Conservation (phyloP, 495 filamentous ascomycete genomes). For the Aspergillus saccharolyticus region DNA sequence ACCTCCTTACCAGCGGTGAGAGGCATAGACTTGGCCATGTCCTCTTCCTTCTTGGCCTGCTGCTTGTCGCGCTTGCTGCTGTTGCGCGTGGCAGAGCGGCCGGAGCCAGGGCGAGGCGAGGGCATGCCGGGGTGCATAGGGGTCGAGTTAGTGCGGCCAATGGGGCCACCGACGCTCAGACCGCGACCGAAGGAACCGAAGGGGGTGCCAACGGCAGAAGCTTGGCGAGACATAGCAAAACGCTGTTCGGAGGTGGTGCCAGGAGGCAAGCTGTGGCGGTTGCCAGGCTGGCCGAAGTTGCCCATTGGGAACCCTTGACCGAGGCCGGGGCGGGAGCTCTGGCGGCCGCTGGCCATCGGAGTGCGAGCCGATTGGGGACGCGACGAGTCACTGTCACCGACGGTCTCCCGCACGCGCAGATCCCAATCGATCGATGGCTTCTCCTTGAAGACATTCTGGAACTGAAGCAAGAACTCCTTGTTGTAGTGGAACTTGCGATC, state of each 20-base stretch:
- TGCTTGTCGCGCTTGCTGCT: slow-evolving; percentile 62
- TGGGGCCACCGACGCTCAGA: slow-evolving; percentile 53
- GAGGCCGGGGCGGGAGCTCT: slow-evolving; percentile 42
- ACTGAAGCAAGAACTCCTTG: slow-evolving; percentile 93
- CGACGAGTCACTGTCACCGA: slow-evolving; percentile 70
- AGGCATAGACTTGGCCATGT: slow-evolving; percentile 77
- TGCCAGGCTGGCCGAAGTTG: slow-evolving; percentile 49
- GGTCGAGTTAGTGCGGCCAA: slow-evolving; percentile 53
- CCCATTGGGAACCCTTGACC: slow-evolving; percentile 61
- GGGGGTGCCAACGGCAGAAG: slow-evolving; percentile 45
- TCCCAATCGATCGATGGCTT: slow-evolving; percentile 92
- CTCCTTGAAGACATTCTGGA: slow-evolving; percentile 89
- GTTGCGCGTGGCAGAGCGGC: slow-evolving; percentile 45
- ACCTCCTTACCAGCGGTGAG: slow-evolving; percentile 75
- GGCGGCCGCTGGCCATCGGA: slow-evolving; percentile 46
- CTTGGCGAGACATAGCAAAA: slow-evolving; percentile 28
- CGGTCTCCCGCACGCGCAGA: slow-evolving; percentile 71
- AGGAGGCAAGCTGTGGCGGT: slow-evolving; percentile 53
- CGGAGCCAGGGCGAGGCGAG: slow-evolving; percentile 49
- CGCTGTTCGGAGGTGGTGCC: slow-evolving; percentile 55
- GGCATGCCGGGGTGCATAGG: slow-evolving; percentile 42
- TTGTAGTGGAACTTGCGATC: slow-evolving; percentile 92
- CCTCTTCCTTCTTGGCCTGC: slow-evolving; percentile 51
- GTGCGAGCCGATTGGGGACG: slow-evolving; percentile 71
- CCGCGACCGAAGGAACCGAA: slow-evolving; percentile 54